Conservation (phyloP, 306 rosid genomes). For the Oemleria cerasiformis region DNA sequence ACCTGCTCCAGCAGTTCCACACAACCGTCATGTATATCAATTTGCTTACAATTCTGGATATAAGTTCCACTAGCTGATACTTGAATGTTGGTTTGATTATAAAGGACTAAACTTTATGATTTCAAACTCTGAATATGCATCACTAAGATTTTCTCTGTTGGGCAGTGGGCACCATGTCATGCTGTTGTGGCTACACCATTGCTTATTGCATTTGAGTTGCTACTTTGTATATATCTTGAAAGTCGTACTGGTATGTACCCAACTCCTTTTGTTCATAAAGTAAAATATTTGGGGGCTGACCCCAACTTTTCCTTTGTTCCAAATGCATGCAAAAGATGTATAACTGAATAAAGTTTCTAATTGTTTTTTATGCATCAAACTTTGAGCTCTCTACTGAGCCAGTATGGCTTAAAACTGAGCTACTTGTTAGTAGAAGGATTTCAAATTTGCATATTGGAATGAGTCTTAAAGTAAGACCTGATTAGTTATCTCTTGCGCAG, state of each 20-base stretch:
- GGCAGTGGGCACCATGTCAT: constrained; percentile 99
- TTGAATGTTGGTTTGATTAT: constrained; percentile 2
- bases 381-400: neutral
- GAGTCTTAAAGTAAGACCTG: constrained; percentile 16
- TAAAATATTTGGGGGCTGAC: constrained; percentile 4
- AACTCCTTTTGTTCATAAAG: constrained; percentile 4
- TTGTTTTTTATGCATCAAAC: neutral
- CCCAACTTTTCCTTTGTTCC: constrained; percentile 2
- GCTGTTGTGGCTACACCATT: constrained; percentile 85
- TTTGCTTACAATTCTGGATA: constrained; percentile 20
- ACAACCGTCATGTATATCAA: constrained; percentile 73
- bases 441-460: constrained; percentile 2
- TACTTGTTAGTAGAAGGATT: constrained; percentile 3
- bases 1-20: constrained; percentile 97
- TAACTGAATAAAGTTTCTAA: neutral
- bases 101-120: neutral
- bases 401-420: neutral
- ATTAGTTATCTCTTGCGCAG: constrained; percentile 48
- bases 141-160: constrained; percentile 36
- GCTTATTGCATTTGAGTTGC: constrained; percentile 93
- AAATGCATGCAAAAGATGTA: neutral
- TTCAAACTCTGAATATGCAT: neutral
- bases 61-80: constrained; percentile 9
- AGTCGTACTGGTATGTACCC: constrained; percentile 60
- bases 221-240: constrained; percentile 96